Percentiles rank a stretch among this genome's conserved stretches.
Conservation (phyloP, 768 basidiomycete genomes). For the Mycena epipterygia region DNA sequence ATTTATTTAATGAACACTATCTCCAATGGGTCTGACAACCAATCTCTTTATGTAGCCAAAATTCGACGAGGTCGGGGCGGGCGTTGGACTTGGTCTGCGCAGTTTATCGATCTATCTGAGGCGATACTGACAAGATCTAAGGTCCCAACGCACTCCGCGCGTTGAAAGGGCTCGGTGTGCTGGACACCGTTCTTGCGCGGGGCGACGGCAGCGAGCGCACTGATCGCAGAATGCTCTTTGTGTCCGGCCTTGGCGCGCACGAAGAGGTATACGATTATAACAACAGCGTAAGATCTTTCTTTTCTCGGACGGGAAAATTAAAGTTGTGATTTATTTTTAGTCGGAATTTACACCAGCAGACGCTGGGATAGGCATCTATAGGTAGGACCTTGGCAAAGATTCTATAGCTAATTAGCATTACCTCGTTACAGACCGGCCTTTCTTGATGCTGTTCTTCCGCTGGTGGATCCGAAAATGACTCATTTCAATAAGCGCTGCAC, state of each 20-base stretch:
- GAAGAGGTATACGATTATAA: constrained; percentile 56
- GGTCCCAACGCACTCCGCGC: constrained; percentile 66
- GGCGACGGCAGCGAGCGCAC: constrained; percentile 50
- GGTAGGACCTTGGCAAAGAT: constrained; percentile 42
- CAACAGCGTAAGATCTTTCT: constrained; percentile 47
- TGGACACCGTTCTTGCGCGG: constrained; percentile 56
- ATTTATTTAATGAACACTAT: neutral
- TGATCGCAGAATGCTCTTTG: constrained; percentile 52
- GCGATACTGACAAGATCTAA: constrained; percentile 31
- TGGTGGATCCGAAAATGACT: constrained; percentile 55
- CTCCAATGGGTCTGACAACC: constrained; percentile 3
- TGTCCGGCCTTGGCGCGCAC: constrained; percentile 58
- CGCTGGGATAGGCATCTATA: constrained; percentile 60
- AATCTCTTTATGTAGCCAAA: constrained; percentile 55
- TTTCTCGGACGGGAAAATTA: neutral
- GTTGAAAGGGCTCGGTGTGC: constrained; percentile 57
- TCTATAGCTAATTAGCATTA: constrained; percentile 10
- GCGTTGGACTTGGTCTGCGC: constrained; percentile 61
- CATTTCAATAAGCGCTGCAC: constrained; percentile 68
- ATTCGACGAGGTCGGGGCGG: constrained; percentile 69
- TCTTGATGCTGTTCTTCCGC: constrained; percentile 60
- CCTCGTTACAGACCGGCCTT: constrained; percentile 59
- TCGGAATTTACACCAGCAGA: constrained; percentile 53
- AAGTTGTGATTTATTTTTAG: neutral
- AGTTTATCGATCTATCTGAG: neutral